A percentile compares a stretch with the other conserved stretches of the same genome.
Conservation (phyloP, 768 basidiomycete genomes). For the Glaciozyma antarctica region DNA sequence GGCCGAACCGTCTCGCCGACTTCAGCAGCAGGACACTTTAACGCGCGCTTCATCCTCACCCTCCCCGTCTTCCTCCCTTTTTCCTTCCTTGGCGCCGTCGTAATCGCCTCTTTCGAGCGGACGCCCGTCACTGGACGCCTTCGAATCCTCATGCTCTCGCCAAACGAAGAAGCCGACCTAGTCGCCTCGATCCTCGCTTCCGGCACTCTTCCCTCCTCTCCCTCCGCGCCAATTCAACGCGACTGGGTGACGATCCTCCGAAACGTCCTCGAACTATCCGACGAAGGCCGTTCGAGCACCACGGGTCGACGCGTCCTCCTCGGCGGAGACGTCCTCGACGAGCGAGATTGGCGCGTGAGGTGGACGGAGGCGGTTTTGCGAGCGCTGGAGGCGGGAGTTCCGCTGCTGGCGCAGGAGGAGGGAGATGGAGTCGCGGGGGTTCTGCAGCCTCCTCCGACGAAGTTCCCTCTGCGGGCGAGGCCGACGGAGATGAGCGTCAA, state of each 20-base stretch:
- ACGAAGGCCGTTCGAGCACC: conserved; percentile 23
- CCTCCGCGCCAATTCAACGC: conserved; percentile 10
- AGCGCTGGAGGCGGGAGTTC: conserved; percentile 64
- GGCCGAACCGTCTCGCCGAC: not conserved
- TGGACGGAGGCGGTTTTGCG: conserved; percentile 79
- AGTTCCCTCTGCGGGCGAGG: conserved; percentile 13
- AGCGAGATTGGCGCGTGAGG: conserved; percentile 74
- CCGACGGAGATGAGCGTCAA: conserved; percentile 50
- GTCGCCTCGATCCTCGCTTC: conserved; percentile 21
- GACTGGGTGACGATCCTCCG: conserved; percentile 34
- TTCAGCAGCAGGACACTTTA: conserved; percentile 13
- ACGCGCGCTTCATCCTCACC: conserved; percentile 18
- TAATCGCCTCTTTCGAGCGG: conserved; percentile 22
- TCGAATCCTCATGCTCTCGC: conserved; percentile 31
- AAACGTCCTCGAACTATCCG: conserved; percentile 19
- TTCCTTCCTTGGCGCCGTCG: conserved; percentile 27
- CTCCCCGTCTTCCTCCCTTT: conserved; percentile 26
- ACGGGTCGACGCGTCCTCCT: conserved; percentile 25
- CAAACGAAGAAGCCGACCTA: conserved; percentile 30
- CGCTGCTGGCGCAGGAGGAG: conserved; percentile 48
- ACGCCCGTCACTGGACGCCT: conserved; percentile 33
- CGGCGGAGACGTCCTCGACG: conserved; percentile 50
- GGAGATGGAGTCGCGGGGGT: not conserved
- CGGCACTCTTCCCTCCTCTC: not conserved
- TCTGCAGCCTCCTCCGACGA: conserved; percentile 45